These are phyloP conservation scores for Trichoderma semiorbis DNA, from an alignment of 2,329 filamentous ascomycete species.

Conservation along the genomic window DNA sequence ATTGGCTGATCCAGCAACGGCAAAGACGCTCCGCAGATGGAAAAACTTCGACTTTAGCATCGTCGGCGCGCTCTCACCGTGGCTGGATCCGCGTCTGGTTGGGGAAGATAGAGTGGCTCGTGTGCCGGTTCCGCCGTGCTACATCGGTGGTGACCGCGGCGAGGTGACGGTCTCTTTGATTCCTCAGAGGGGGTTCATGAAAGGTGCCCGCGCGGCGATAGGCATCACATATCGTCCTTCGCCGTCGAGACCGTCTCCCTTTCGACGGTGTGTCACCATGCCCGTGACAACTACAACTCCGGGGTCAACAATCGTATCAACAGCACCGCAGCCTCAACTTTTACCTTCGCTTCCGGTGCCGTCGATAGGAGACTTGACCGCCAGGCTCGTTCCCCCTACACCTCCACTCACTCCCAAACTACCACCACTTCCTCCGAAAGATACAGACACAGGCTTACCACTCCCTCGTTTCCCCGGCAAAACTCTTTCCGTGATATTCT, in stretches of 20 bases:
- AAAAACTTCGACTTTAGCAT: slow-evolving; percentile 59
- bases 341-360: slow-evolving; percentile 12
- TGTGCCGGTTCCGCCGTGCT: slow-evolving; percentile 52
- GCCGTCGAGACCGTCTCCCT: slow-evolving; percentile 24
- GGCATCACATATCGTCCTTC: slow-evolving; percentile 70
- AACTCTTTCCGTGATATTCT: slow-evolving; percentile 60
- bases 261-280: slow-evolving; percentile 14
- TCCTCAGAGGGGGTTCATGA: slow-evolving; percentile 56
- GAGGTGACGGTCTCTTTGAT: slow-evolving; percentile 71
- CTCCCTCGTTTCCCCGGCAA: slow-evolving; percentile 35
- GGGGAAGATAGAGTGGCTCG: slow-evolving; percentile 36
- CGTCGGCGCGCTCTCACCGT: slow-evolving; percentile 43
- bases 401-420: slow-evolving; percentile 35
- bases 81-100: slow-evolving; percentile 40
- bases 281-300: not conserved
- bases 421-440: slow-evolving; percentile 27
- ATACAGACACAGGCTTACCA: slow-evolving; percentile 32
- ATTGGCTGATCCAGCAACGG: slow-evolving; percentile 61
- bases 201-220: slow-evolving; percentile 62
- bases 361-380: not conserved
- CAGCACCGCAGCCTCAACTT: slow-evolving; percentile 11
- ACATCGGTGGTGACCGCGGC: slow-evolving; percentile 52
- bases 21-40: slow-evolving; percentile 64
- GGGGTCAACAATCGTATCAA: not conserved
- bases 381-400: slow-evolving; percentile 23